Base-by-base conservation (phyloP, 2,329 filamentous ascomycete genomes). In the Cercospora sojina region DNA sequence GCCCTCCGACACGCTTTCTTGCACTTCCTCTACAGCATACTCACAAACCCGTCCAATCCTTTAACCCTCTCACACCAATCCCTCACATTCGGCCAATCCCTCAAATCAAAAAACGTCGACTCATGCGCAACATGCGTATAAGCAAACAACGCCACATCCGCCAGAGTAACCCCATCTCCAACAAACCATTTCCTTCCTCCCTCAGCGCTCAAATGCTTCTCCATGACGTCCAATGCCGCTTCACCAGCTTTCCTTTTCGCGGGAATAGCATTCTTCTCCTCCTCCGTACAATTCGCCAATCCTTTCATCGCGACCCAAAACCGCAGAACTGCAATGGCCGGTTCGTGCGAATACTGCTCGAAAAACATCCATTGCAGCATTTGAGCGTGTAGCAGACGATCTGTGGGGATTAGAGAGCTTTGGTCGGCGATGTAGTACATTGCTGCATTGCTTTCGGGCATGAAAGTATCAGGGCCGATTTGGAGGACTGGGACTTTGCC, bases 351-450 rank as follows among this genome's bases (percentile, higher is more conserved):
- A 29, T 68, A 66, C 27, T 70, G 66, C 25, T 70, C 68, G 35
- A 66, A 70, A 31, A 68, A 70, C 58, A 68, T 68, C 66, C 64
- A 70, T 38, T 66, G 61, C 27, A 70, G 66, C 64, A 70, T 66
- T n/a, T 67, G 64, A 0, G 66, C 66, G 27, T 66, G 64, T 12
- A 68, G 27, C 1, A 66, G 53, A 1, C 64, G 61, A 29, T 68
- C 66, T 25, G 27, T 55, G 0, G 68, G 68, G 16, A 70, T 63
- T 3, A 68, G 55, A 32, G 47, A n/a, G 32, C 47, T 63, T 41
- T 56, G 62, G 18, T 43, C 49, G 12, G 66, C 68, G n/a, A 70
- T 25, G 61, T 70, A 68, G 58, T 68, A 65, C 18, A 47, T 59
- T 16, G 68, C 68, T 60, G 66, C 66, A 13, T 64, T 64, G 59